phyloP scores from a whole-genome alignment of 352 stramenopile species.

The Globisporangium yorkense region DNA sequence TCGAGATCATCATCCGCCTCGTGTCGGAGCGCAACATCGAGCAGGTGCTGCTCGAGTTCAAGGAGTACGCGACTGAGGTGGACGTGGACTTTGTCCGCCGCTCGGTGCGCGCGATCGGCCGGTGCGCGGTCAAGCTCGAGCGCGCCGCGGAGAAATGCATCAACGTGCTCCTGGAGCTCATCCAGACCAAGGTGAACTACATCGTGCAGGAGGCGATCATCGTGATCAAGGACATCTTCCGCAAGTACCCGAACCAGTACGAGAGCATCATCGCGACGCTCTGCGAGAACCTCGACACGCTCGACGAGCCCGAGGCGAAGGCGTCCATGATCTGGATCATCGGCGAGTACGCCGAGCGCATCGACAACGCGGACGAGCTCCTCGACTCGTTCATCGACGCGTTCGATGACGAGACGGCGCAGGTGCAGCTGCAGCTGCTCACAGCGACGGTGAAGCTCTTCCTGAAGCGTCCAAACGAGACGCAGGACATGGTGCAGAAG shows the following conservation, averaged over 20 bases:
- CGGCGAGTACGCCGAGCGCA: slow-evolving; percentile 98
- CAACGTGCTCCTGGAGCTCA: slow-evolving; percentile 97
- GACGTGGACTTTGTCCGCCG: slow-evolving; percentile 99
- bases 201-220: slow-evolving; percentile 99
- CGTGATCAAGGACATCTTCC: slow-evolving; percentile 99
- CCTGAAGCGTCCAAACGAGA: slow-evolving; percentile 93
- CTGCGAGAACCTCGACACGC: slow-evolving; percentile 98
- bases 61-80: slow-evolving; percentile 99
- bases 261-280: slow-evolving; percentile 98
- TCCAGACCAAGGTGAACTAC: slow-evolving; percentile 99
- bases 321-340: slow-evolving; percentile 99
- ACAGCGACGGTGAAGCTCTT: slow-evolving; percentile 99
- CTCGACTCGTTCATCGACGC: slow-evolving; percentile 98
- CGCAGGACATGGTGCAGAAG: slow-evolving; percentile 96
- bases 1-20: slow-evolving; percentile 99
- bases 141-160: slow-evolving; percentile 98
- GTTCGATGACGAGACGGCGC: slow-evolving; percentile 96
- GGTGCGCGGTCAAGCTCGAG: slow-evolving; percentile 97
- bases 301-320: slow-evolving; percentile 99
- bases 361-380: slow-evolving; percentile 99
- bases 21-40: slow-evolving; percentile 98
- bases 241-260: slow-evolving; percentile 99
- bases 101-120: slow-evolving; percentile 95
- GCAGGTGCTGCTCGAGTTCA: slow-evolving; percentile 97
- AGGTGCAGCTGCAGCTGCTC: slow-evolving; percentile 97